Percentiles rank a stretch among this genome's conserved stretches.
These are phyloP conservation scores for Clausena lansium DNA, from an alignment of 345 rosid species.

Conservation along the genomic window DNA sequence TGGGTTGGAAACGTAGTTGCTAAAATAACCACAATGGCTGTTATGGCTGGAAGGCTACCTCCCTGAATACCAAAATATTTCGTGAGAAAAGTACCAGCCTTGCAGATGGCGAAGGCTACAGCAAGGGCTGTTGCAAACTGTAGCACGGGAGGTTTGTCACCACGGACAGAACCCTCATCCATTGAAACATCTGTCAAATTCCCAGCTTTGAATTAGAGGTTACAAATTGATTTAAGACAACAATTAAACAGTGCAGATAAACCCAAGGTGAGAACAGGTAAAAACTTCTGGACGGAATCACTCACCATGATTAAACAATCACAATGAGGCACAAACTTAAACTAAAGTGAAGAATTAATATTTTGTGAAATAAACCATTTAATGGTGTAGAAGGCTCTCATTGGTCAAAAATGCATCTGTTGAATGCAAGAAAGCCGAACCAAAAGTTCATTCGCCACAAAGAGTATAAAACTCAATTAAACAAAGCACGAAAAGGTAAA, in stretches of 20 bases:
- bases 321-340: neutral
- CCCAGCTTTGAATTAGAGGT: neutral
- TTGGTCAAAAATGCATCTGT: neutral
- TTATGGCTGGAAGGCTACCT: slow-evolving; percentile 74
- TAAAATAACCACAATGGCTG: slow-evolving; percentile 67
- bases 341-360: neutral
- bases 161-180: slow-evolving; percentile 32
- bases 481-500: neutral
- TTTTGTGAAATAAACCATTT: neutral
- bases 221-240: neutral
- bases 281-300: neutral
- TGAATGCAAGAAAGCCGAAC: neutral
- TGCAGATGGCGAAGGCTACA: slow-evolving; percentile 82
- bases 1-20: slow-evolving; percentile 75
- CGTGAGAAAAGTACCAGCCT: slow-evolving; percentile 46
- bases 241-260: neutral
- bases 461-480: slow-evolving; percentile 3
- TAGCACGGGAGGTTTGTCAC: slow-evolving; percentile 56
- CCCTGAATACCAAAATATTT: slow-evolving; percentile 63
- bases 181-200: slow-evolving; percentile 39
- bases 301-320: neutral
- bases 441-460: neutral
- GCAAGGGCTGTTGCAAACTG: slow-evolving; percentile 67
- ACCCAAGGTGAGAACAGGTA: neutral
- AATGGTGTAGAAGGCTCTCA: neutral